A percentile compares a stretch with the other conserved stretches of the same genome.
Evolutionary conservation across 352 stramenopile species (phyloP).

Genomic region (Hyaloperonospora brassicae): DNA sequence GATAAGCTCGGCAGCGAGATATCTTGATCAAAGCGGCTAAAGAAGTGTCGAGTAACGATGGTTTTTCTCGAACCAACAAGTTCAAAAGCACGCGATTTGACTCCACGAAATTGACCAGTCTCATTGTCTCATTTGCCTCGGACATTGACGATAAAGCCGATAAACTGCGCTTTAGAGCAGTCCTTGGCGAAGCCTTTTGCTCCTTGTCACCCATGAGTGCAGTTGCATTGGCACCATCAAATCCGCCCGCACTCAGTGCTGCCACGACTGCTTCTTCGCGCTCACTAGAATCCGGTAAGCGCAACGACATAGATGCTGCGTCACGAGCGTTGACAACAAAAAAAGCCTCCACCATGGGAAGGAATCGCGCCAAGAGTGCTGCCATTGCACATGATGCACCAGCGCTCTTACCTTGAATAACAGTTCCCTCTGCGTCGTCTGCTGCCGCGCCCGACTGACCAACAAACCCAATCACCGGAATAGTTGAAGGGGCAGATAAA

Average conservation of each 20-base stretch:
- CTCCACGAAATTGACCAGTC: slow-evolving; percentile 90
- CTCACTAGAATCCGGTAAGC: slow-evolving; percentile 62
- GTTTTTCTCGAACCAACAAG: slow-evolving; percentile 94
- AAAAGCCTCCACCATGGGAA: slow-evolving; percentile 97
- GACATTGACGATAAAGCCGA: slow-evolving; percentile 38
- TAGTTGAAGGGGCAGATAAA: slow-evolving; percentile 5
- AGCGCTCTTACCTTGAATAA: slow-evolving; percentile 84
- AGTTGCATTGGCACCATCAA: slow-evolving; percentile 34
- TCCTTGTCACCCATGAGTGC: slow-evolving; percentile 24
- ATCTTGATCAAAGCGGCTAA: slow-evolving; percentile 94
- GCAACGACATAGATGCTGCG: slow-evolving; percentile 63
- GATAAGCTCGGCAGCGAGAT: slow-evolving; percentile 88
- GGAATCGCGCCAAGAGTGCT: slow-evolving; percentile 93
- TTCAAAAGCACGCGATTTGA: slow-evolving; percentile 96
- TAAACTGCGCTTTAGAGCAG: slow-evolving; percentile 27
- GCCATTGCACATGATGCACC: slow-evolving; percentile 86
- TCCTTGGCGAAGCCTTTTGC: slow-evolving; percentile 22
- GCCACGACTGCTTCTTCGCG: slow-evolving; percentile 71
- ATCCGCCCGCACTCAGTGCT: slow-evolving; percentile 56
- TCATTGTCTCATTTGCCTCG: slow-evolving; percentile 55
- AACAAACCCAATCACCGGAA: slow-evolving; percentile 21
- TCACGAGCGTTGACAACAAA: slow-evolving; percentile 96
- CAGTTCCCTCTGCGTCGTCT: slow-evolving; percentile 68
- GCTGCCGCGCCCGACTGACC: slow-evolving; percentile 16
- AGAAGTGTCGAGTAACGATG: slow-evolving; percentile 92